Percentiles rank a stretch among this genome's conserved stretches.
Evolutionary conservation across 192 early-diverging fungal genomes (phyloP).

Genomic region (Mortierella claussenii): DNA sequence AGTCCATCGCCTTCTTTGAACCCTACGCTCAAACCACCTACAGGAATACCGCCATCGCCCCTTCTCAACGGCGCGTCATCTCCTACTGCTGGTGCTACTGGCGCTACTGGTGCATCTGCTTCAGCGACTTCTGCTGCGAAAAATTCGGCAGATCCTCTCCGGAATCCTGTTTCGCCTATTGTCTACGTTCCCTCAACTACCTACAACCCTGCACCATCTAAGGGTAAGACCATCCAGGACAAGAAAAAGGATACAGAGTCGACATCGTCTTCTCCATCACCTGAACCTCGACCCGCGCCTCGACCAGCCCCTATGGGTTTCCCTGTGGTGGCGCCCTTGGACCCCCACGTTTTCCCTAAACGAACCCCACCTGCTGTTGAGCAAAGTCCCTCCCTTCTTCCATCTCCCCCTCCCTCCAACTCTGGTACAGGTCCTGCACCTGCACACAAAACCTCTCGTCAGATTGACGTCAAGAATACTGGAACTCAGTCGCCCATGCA

Average conservation of each 20-base stretch:
- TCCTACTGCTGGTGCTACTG: too few relatives aligned
- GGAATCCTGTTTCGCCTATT: slow-evolving; percentile 35
- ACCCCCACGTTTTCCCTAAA: slow-evolving; percentile 32
- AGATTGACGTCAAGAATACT: slow-evolving; percentile 13
- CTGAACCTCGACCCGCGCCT: slow-evolving; percentile 31
- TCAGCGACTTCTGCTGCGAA: neutral
- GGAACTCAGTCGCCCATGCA: neutral
- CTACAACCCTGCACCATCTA: slow-evolving; percentile 29
- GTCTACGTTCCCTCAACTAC: slow-evolving; percentile 40
- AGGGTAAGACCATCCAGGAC: slow-evolving; percentile 12
- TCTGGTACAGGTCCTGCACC: slow-evolving; percentile 1
- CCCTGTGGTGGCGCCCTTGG: slow-evolving; percentile 38
- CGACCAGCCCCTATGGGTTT: slow-evolving; percentile 38
- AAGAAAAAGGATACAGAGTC: slow-evolving; percentile 29
- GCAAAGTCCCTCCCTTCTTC: slow-evolving; percentile 11
- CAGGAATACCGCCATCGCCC: slow-evolving; percentile 30
- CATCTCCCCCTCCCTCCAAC: slow-evolving; percentile 21
- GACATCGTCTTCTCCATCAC: slow-evolving; percentile 2
- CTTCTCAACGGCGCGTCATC: too few relatives aligned
- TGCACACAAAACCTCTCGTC: slow-evolving; percentile 11
- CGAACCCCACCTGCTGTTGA: slow-evolving; percentile 10
- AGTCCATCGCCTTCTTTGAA: slow-evolving; percentile 24
- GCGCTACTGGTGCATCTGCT: too few relatives aligned
- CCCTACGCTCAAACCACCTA: slow-evolving; percentile 24
- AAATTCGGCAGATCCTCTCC: slow-evolving; percentile 1